Evolutionary conservation across 2,329 filamentous ascomycete species (phyloP), one percentile per base, ranked within the genome.

Genomic region (Fusarium sarcochroum): DNA sequence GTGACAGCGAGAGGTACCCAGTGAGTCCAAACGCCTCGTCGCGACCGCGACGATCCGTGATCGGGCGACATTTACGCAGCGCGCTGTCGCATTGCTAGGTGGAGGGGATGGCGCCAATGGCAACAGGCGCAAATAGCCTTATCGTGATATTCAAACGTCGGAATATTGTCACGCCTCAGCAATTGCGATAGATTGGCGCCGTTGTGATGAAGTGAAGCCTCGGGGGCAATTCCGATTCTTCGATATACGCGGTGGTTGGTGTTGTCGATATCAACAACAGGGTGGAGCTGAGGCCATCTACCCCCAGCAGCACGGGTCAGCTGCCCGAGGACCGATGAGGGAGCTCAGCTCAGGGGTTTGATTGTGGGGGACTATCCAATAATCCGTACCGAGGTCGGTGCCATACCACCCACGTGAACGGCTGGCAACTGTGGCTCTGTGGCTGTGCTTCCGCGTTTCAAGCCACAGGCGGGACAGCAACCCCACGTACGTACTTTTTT

Each of bases 1-100:
- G 94, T 98, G 69, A 97, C 81, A 69, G 90, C 91, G 58, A 98
- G 86, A 66, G 95, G 95, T 63, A 97, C 88, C 93, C 94, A 98
- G 82, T 97, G 95, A 76, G 90, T 88, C 81, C 93, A 88, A 71
- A 89, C 86, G 77, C 86, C 84, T 79, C 86, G 84, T 81, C 87
- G 85, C 83, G 86, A 85, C 78, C 86, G 84, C 73, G 88, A 88
- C 75, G 86, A 83, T 75, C 81, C 78, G 74, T 82, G 80, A 82
- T 92, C 88, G 86, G 85, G 84, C 76, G 87, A 87, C 87, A 89
- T 90, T 77, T 80, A 82, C 63, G 68, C 73, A 68, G 62, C 70
- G 62, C 63, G 67, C 69, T 77, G 71, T 77, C 76, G 77, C 79
- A 80, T 80, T 54, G 75, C 78, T 73, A 65, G 61, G 62, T 61